Evolutionary conservation across 352 stramenopile species (phyloP).

Genomic region (Phytophthora pistaciae): DNA sequence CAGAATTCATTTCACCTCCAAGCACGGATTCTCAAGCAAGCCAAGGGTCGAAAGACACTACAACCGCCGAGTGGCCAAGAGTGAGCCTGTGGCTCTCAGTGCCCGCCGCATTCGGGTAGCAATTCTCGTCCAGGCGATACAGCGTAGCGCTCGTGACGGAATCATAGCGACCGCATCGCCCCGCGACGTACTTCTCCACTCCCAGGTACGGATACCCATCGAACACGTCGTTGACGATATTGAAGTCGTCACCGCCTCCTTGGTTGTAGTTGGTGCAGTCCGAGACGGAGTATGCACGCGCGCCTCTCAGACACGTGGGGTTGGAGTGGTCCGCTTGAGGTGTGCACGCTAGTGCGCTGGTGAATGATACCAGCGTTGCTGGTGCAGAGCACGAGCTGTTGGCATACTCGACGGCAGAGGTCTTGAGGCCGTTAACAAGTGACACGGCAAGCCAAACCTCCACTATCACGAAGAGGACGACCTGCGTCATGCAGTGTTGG

Average conservation of each 20-base stretch:
- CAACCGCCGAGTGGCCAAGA: background rate
- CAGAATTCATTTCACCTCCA: no score
- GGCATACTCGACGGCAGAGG: background rate
- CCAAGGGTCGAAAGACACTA: no score
- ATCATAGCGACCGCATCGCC: background rate
- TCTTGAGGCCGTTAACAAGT: background rate
- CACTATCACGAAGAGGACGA: background rate
- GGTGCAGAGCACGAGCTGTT: background rate
- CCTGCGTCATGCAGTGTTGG: background rate
- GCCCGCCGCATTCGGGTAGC: conserved; percentile 11
- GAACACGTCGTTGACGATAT: background rate
- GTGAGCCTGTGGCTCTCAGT: conserved; percentile 9
- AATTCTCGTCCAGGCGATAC: conserved; percentile 15
- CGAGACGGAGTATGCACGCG: conserved; percentile 7
- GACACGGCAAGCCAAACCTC: background rate
- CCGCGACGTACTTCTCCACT: conserved; percentile 7
- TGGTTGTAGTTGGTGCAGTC: conserved; percentile 15
- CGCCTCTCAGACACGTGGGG: background rate
- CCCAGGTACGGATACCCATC: background rate
- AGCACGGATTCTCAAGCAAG: no score
- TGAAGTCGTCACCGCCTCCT: conserved; percentile 7
- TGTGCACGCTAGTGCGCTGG: background rate
- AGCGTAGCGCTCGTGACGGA: background rate
- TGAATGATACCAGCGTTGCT: background rate
- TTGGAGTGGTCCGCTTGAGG: conserved; percentile 6